phyloP scores from a whole-genome alignment of 805 yeast species.

The Teunomyces atbi region DNA sequence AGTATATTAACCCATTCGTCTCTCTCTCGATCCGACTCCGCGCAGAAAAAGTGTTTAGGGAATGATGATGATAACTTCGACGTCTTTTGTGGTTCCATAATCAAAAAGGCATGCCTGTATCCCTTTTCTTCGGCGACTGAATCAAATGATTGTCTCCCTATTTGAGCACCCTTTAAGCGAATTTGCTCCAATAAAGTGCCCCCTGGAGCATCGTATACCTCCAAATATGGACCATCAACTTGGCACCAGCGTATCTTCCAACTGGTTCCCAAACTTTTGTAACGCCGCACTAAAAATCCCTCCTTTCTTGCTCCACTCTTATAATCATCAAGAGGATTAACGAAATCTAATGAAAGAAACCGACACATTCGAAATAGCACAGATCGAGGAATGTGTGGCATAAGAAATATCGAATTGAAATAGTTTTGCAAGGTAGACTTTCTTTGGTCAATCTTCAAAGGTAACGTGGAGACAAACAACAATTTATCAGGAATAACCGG shows the following conservation, averaged over 20 bases:
- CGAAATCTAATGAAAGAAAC: slow-evolving; percentile 66
- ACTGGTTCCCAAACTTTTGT: slow-evolving; percentile 57
- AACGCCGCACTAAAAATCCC: slow-evolving; percentile 62
- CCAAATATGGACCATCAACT: slow-evolving; percentile 57
- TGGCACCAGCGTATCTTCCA: slow-evolving; percentile 76
- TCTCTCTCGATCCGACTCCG: slow-evolving; percentile 75
- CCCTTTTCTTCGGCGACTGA: slow-evolving; percentile 46
- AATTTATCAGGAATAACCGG: slow-evolving; percentile 66
- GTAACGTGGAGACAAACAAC: slow-evolving; percentile 57
- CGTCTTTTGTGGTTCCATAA: slow-evolving; percentile 44
- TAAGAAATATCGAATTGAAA: slow-evolving; percentile 52
- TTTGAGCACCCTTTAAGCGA: slow-evolving; percentile 48
- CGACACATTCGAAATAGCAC: slow-evolving; percentile 55
- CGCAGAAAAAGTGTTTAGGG: slow-evolving; percentile 66
- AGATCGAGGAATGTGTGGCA: slow-evolving; percentile 57
- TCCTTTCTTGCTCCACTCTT: slow-evolving; percentile 57
- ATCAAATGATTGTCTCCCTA: slow-evolving; percentile 50
- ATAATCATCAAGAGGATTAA: slow-evolving; percentile 54
- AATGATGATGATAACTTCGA: slow-evolving; percentile 30
- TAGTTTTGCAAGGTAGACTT: slow-evolving; percentile 55
- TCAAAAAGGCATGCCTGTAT: slow-evolving; percentile 59
- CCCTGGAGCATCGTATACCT: slow-evolving; percentile 55
- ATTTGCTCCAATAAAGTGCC: slow-evolving; percentile 56
- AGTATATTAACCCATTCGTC: slow-evolving; percentile 63
- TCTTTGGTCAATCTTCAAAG: slow-evolving; percentile 63